These are phyloP conservation scores for Annulohypoxylon moriforme DNA, from an alignment of 495 filamentous ascomycete genomes.

Conservation along the genomic window DNA sequence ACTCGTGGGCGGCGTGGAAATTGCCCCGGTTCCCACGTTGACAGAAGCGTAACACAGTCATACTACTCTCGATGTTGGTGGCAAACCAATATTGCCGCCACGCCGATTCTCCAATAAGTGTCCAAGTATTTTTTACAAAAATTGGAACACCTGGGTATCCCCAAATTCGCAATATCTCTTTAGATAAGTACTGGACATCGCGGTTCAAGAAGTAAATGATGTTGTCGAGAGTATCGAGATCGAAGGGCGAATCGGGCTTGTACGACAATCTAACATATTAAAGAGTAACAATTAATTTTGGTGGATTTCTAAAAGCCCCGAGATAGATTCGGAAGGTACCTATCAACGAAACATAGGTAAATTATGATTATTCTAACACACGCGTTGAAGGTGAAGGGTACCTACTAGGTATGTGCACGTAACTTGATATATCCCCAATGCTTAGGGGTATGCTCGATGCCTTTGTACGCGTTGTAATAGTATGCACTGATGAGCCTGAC, in stretches of 20 bases:
- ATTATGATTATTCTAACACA: background rate
- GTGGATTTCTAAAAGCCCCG: background rate
- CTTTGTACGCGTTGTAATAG: background rate
- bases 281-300: conserved; percentile 1
- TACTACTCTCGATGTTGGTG: background rate
- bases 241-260: background rate
- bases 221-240: background rate
- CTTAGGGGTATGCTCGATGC: background rate
- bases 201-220: background rate
- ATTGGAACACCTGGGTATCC: background rate
- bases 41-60: background rate
- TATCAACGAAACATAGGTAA: background rate
- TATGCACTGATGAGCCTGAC: background rate
- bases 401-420: background rate
- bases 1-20: background rate
- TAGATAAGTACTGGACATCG: background rate
- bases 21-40: background rate
- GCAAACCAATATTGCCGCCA: background rate
- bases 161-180: background rate
- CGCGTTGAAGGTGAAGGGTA: background rate
- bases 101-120: too few species aligned
- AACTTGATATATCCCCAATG: background rate
- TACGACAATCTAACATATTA: background rate
- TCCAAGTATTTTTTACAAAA: background rate
- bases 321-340: background rate